Evolutionary conservation across 1,284 basidiomycete species (phyloP).

Genomic region (Apiotrichum montevideense): DNA sequence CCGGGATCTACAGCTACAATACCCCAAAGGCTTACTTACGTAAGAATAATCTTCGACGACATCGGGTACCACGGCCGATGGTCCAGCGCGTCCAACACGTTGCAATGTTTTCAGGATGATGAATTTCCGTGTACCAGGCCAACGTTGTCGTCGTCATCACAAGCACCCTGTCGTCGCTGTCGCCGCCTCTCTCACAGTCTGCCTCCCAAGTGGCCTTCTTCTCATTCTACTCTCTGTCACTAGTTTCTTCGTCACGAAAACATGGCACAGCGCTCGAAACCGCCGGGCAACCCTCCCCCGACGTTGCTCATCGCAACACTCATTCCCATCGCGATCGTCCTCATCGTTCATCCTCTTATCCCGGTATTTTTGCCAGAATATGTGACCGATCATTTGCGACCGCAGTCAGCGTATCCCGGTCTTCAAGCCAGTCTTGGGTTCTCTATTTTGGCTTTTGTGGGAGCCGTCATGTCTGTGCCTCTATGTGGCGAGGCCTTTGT

Average conservation of each 20-base stretch:
- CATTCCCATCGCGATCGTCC: slow-evolving; percentile 31
- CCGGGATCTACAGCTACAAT: no score
- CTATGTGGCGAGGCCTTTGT: slow-evolving; percentile 66
- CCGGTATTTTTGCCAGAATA: slow-evolving; percentile 27
- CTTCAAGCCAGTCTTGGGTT: slow-evolving; percentile 64
- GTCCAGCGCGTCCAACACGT: no score
- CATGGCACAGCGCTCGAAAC: not conserved
- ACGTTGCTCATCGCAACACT: slow-evolving; percentile 30
- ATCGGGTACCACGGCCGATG: no score
- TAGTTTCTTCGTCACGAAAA: not conserved
- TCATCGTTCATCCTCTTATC: slow-evolving; percentile 38
- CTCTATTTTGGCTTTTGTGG: slow-evolving; percentile 68
- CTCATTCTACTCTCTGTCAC: no score
- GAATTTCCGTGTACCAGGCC: no score
- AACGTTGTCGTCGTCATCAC: no score
- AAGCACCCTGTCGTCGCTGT: no score
- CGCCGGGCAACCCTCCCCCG: slow-evolving; percentile 29
- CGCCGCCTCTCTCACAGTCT: no score
- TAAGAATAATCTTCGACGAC: no score
- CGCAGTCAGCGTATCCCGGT: slow-evolving; percentile 39
- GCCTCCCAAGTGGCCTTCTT: no score
- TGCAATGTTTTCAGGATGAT: no score
- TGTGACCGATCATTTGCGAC: slow-evolving; percentile 25
- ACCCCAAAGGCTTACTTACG: no score
- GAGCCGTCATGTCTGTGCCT: slow-evolving; percentile 66